Base-by-base conservation (phyloP, 2,329 filamentous ascomycete genomes). In the Fusarium longipes region DNA sequence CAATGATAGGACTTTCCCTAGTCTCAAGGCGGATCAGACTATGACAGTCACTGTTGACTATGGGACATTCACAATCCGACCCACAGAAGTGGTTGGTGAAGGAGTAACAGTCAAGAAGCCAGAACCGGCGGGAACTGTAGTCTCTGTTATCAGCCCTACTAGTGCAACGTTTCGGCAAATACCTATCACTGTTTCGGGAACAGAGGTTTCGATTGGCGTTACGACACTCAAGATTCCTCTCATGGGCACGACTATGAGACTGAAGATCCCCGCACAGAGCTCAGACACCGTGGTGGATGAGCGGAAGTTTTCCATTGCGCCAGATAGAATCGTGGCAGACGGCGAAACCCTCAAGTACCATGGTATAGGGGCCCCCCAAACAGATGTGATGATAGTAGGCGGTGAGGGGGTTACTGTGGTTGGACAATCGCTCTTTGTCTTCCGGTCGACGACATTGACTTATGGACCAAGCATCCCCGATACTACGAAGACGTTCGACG, bases 61-160 rank as follows among this genome's bases (percentile, higher is more conserved):
- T 27, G 76, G 79, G 12, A 79, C 77, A 1, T 86, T 86, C 60
- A 82, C 81, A 18, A 83, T 87, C 44, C 71, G 80, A 25, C 84
- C 84, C 8, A 82, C 77, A 9, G 76, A 77, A 33, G 77, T 86
- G 4, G 63, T 82, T 22, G 84, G 82, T 9, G 77, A 76, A 43
- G 83, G 82, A 20, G 76, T 77, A 17, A 83, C 81, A 4, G 65
- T 87, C 32, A 73, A 72, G 35, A 80, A 84, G 33, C 82, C 82
- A 0, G 70, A 76, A 0, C 76, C 75, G 33, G 54, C 52, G 3
- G 76, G 74, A 4, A 76, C 70, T 11, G 73, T 53, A 8, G 63
- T 78, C 17, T 76, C 74, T 18, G 67, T 75, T 8, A 70, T 79
- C 9, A 71, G 71, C 4, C 77, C 82, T 2, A 81, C 78, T 0